A percentile compares a stretch with the other conserved stretches of the same genome.
Conservation (phyloP, 2,329 filamentous ascomycete species). For the Diaporthe amygdali region DNA sequence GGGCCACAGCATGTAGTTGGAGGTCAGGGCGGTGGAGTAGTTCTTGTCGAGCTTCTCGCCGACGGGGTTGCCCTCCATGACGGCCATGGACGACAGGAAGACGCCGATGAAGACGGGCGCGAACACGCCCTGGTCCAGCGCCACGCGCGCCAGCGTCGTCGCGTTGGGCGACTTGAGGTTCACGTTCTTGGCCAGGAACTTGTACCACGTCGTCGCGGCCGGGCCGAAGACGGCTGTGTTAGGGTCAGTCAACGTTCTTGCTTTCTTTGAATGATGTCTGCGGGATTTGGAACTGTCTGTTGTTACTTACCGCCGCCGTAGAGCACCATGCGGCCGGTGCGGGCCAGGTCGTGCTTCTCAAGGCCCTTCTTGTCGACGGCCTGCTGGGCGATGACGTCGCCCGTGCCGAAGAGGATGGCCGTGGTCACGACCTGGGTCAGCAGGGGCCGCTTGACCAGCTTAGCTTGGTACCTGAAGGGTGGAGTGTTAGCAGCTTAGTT, state of each 20-base stretch:
- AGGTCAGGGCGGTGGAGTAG: slow-evolving; percentile 74
- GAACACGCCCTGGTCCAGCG: slow-evolving; percentile 81
- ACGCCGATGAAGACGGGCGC: slow-evolving; percentile 81
- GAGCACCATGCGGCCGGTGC: slow-evolving; percentile 79
- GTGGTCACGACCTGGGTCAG: slow-evolving; percentile 92
- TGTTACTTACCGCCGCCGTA: slow-evolving; percentile 75
- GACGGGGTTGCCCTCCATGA: slow-evolving; percentile 70
- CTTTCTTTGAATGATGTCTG: background rate
- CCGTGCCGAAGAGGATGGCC: slow-evolving; percentile 88
- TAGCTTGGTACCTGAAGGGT: slow-evolving; percentile 78
- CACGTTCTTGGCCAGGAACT: slow-evolving; percentile 75
- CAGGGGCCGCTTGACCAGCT: slow-evolving; percentile 79
- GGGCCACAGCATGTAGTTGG: slow-evolving; percentile 92
- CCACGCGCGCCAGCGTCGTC: slow-evolving; percentile 80
- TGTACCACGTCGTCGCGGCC: slow-evolving; percentile 86
- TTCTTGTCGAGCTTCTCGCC: slow-evolving; percentile 73
- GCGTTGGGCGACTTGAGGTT: slow-evolving; percentile 66
- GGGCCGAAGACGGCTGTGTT: slow-evolving; percentile 79
- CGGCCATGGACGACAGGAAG: slow-evolving; percentile 85
- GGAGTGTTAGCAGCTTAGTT: background rate
- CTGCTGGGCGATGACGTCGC: slow-evolving; percentile 91
- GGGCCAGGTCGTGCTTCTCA: slow-evolving; percentile 73
- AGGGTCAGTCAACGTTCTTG: background rate
- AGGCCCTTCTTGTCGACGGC: slow-evolving; percentile 81
- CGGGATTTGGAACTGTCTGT: background rate